Conservation (phyloP, 139 green algal genomes). For the Edaphochlamys debaryana region DNA sequence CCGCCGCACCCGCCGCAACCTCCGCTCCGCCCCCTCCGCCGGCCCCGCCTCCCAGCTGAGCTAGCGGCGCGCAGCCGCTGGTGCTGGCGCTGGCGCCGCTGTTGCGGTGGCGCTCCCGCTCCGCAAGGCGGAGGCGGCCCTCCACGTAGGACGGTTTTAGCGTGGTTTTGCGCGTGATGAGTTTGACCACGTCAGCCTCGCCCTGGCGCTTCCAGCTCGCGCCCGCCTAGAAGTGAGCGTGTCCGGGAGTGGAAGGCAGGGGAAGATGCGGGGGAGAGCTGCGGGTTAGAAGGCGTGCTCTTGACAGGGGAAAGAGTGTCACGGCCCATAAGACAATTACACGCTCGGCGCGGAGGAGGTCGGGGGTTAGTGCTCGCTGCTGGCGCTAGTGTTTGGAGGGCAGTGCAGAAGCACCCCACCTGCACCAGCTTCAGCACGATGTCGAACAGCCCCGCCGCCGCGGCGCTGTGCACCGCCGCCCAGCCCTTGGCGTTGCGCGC, state of each 20-base stretch:
- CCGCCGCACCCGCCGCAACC: no score
- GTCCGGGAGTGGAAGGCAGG: not conserved
- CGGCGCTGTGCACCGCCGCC: constrained; percentile 30
- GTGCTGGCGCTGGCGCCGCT: not conserved
- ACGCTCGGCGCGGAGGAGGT: no score
- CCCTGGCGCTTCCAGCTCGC: constrained; percentile 25
- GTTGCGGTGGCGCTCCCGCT: constrained; percentile 51
- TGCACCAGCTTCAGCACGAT: constrained; percentile 46
- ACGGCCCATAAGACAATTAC: no score
- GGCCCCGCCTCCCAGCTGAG: not conserved
- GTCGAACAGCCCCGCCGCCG: constrained; percentile 35
- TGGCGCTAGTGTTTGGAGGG: no score
- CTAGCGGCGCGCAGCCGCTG: not conserved
- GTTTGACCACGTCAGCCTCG: constrained; percentile 26
- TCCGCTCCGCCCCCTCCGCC: no score
- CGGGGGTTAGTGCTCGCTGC: no score
- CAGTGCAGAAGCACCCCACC: no score
- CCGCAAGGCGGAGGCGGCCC: constrained; percentile 55
- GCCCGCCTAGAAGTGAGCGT: no score
- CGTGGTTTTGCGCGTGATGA: constrained; percentile 22
- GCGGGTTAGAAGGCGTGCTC: no score
- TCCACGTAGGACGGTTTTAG: constrained; percentile 56
- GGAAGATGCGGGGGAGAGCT: not conserved
- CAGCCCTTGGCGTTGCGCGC: constrained; percentile 27
- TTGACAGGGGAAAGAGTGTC: no score